Conservation (phyloP, 352 stramenopile genomes). For the Pythium periplocum region DNA sequence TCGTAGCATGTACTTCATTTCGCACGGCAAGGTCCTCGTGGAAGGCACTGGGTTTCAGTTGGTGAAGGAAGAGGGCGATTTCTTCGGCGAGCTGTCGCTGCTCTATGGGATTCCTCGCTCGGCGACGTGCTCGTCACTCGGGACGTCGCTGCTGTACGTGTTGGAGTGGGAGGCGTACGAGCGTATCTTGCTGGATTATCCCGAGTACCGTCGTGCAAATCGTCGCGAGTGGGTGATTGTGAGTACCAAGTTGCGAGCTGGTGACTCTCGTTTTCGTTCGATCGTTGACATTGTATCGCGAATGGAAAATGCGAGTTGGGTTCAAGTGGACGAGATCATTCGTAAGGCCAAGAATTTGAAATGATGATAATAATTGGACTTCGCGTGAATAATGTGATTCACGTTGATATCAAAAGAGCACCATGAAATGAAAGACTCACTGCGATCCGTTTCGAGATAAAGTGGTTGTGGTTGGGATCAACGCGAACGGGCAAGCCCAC, state of each 20-base stretch:
- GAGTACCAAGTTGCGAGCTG: conserved; percentile 50
- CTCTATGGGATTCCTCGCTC: conserved; percentile 74
- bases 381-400: too few relatives aligned
- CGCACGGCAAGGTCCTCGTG: conserved; percentile 54
- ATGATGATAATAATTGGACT: too few relatives aligned
- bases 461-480: too few relatives aligned
- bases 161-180: conserved; percentile 77
- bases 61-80: conserved; percentile 77
- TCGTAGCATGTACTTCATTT: conserved; percentile 75
- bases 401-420: too few relatives aligned
- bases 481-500: too few relatives aligned
- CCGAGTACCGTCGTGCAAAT: conserved; percentile 70
- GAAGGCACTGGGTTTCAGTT: conserved; percentile 61
- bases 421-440: too few relatives aligned
- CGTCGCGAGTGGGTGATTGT: conserved; percentile 70
- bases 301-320: conserved; percentile 66
- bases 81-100: conserved; percentile 68
- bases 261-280: conserved; percentile 60
- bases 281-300: conserved; percentile 58
- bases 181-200: conserved; percentile 52
- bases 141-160: conserved; percentile 69
- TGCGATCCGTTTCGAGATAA: too few relatives aligned
- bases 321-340: conserved; percentile 62
- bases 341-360: conserved; percentile 46
- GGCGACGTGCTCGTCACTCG: conserved; percentile 62